These are phyloP conservation scores for Otatea glauca DNA, from an alignment of 176 grass and related monocot species.

Conservation along the genomic window DNA sequence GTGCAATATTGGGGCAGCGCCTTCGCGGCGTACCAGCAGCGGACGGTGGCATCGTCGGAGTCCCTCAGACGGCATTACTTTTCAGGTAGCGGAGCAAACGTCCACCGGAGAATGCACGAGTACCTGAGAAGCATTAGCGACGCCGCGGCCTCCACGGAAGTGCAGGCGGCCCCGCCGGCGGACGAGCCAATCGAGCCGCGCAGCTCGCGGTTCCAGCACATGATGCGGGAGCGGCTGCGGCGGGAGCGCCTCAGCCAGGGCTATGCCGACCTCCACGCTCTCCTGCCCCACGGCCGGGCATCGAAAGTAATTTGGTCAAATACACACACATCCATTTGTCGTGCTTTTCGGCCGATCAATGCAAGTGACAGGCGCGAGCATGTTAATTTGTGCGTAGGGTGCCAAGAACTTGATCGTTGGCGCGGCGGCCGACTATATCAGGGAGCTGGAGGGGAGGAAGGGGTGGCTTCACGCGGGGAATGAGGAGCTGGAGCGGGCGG, in stretches of 20 bases:
- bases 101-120: conserved; percentile 41
- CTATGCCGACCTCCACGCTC: conserved; percentile 43
- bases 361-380: background rate
- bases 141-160: background rate
- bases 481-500: background rate
- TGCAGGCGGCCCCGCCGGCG: background rate
- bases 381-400: conserved; percentile 11
- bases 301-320: conserved; percentile 13
- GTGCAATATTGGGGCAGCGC: conserved; percentile 21
- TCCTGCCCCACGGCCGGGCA: conserved; percentile 37
- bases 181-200: background rate
- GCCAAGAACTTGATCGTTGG: conserved; percentile 47
- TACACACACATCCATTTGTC: background rate
- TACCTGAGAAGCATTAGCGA: background rate
- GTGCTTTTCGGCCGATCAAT: background rate
- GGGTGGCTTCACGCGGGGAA: conserved; percentile 37
- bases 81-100: background rate
- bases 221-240: conserved; percentile 60
- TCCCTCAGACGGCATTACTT: background rate
- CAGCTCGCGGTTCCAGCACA: conserved; percentile 49
- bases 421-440: conserved; percentile 38
- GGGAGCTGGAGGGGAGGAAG: conserved; percentile 45
- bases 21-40: conserved; percentile 34
- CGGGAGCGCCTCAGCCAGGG: conserved; percentile 62
- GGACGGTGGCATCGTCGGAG: background rate